Base-by-base conservation (phyloP, 108 stramenopile species). In the Conticribra guillardii region DNA sequence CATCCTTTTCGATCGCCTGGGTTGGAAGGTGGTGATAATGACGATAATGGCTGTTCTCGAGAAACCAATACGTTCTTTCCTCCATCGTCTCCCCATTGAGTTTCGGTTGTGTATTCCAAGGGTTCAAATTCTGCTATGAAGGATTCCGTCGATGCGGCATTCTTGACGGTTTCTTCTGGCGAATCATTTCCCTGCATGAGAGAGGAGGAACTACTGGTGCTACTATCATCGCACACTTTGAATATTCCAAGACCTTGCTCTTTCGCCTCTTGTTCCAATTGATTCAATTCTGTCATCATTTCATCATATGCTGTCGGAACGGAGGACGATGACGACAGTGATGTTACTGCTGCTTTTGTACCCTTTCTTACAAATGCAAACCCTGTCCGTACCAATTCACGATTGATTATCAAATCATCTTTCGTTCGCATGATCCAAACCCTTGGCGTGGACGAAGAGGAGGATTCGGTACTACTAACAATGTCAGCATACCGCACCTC, bases 61-160 rank as follows among this genome's bases (percentile, higher is more conserved):
- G 53, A 32, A 23, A 61, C 59, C 19, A 76, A 18, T 26, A 64
- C 34, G 55, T 53, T 51, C 27, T 31, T 53, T 73, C 86, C 86
- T 19, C 85, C 83, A 53, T 84, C 85, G 45, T 64, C 56, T 26
- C 74, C 69, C 33, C 65, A 85, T 33, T 71, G 46, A 5, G 69
- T 83, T 58, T 74, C 68, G 3, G 66, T 61, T 1, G 60, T 70
- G 19, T 60, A 50, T 30, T 84, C 80, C 41, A 88, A 50, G 19
- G 84, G 80, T 58, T 88, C 87, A 64, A 88, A 88, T 27, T 84
- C 59, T 21, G 71, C 81, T n/a, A 73, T 73, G 28, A 82, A 71
- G 5, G 37, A 11, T 41, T 5, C 37, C 37, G 37, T 41, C 37
- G 37, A 9, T 11, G 37, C 11, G 8, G 37, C 37, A 11, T 41